A percentile compares a stretch with the other conserved stretches of the same genome.
Conservation (phyloP, 2,329 filamentous ascomycete species). For the Trichoderma arundinaceum region DNA sequence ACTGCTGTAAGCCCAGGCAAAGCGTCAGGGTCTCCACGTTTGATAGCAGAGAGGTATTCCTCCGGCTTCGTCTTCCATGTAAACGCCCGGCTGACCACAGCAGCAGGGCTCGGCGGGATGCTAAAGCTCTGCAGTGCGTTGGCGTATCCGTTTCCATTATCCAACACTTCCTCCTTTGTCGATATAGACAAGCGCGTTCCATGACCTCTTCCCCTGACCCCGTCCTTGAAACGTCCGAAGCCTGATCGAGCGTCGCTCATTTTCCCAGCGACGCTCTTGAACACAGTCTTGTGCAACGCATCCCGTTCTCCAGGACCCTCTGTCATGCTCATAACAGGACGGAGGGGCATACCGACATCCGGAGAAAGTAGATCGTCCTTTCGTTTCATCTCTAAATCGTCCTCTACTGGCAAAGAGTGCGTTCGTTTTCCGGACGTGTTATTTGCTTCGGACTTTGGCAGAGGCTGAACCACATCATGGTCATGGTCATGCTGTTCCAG, state of each 20-base stretch:
- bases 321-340: slow-evolving; percentile 53
- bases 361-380: slow-evolving; percentile 54
- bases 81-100: slow-evolving; percentile 56
- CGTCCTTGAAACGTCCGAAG: slow-evolving; percentile 84
- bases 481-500: slow-evolving; percentile 54
- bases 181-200: slow-evolving; percentile 55
- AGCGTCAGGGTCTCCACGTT: slow-evolving; percentile 44
- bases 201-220: slow-evolving; percentile 62
- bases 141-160: slow-evolving; percentile 38
- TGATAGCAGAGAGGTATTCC: slow-evolving; percentile 57
- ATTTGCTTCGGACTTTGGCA: slow-evolving; percentile 53
- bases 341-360: slow-evolving; percentile 52
- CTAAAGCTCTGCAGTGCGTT: slow-evolving; percentile 35
- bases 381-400: slow-evolving; percentile 53
- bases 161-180: slow-evolving; percentile 57
- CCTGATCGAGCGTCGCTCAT: slow-evolving; percentile 83
- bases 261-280: slow-evolving; percentile 79
- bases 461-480: slow-evolving; percentile 58
- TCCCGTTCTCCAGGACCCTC: slow-evolving; percentile 61
- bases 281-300: slow-evolving; percentile 67
- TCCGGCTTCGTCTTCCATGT: slow-evolving; percentile 69
- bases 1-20: slow-evolving; percentile 38
- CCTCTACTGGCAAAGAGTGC: slow-evolving; percentile 59
- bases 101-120: slow-evolving; percentile 47
- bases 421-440: slow-evolving; percentile 53